Base-by-base conservation (phyloP, 1,284 basidiomycete species). In the Pterulicium gracile region DNA sequence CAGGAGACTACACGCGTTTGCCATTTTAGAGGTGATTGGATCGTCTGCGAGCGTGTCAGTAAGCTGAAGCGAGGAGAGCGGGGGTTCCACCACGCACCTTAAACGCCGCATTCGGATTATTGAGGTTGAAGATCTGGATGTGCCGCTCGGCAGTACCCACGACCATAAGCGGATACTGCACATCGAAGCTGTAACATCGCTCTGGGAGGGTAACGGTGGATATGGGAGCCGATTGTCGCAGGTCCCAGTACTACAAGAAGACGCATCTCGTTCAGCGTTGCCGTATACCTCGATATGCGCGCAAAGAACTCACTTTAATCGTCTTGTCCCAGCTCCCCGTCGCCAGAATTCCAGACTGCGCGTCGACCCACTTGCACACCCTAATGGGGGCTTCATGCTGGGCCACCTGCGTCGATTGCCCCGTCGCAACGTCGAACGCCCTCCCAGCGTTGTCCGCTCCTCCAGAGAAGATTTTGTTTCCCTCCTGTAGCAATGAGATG, bases 261-360 rank as follows among this genome's bases (percentile, higher is more conserved):
- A 41, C 13, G 39, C 39, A 41, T 41, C 13, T 10, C 27, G 15
- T 34, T 15, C 27, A 34, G 15, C 27, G 27, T 10, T n/a, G n/a
- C n/a, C n/a, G n/a, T 10, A 10, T 34, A 34, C 27, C 10, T 10
- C 10, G 27, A 34, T 10, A 18, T n/a, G 4, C 15, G 32, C 18
- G 21, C 21, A 10, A n/a, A 41, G n/a, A 20, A 53, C 62, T 41
- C 48, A 89, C 87, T 73, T 90, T 92, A 55, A 94, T 61, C 12
- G 84, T 88, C 65, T 90, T 91, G 61, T 96, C 92, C 91, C 91
- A 96, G 46, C 87, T 87, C 1, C 88, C 91, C 0, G 91, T 94
- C 13, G 81, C 84, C 27, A 92, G 69, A 48, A 90, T 77, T 5
- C 84, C 79, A 35, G 74, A 63, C 58, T 78, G 64, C 4, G 79